Evolutionary conservation across 768 basidiomycete species (phyloP), one percentile per base, ranked within the genome.

Genomic region (Lentinula boryana): DNA sequence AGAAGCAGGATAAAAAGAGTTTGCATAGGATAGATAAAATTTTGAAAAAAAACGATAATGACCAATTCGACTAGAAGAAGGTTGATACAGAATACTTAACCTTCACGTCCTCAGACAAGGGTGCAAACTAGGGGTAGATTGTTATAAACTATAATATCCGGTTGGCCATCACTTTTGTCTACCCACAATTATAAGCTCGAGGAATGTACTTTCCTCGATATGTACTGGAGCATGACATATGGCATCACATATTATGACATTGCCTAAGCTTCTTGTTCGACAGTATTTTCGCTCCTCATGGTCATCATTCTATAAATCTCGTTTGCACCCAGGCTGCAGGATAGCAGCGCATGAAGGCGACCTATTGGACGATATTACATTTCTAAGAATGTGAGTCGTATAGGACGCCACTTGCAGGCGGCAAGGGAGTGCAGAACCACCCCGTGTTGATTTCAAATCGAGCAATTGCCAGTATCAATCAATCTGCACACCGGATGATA

Each of bases 111-210:
- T 27, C 27, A 27, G 27, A 2, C 27, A 27, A 27, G 27, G 27
- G 27, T 27, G 27, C 27, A 27, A 27, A 27, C 27, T 27, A 27
- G 27, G 3, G 27, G 3, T 27, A 23, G 23, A 23, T 23, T 23
- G 3, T 23, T 23, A 2, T 23, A 3, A 27, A 27, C 27, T 3
- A 27, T 27, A 27, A 18, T 43, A 16, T 43, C 15, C 41, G 16
- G 41, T 43, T n/a, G 5, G 10, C 10, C 15, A 16, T 43, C 41
- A 13, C 4, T 7, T 43, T 38, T 5, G 36, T 8, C 15, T 38
- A 58, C 21, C 33, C 60, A 15, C 43, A 43, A 33, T 27, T 41
- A 70, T 1, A 50, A 43, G 41, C n/a, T 43, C 41, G n/a, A 43
- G 41, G 46, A 48, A 48, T 48, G 21, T 12, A 48, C 6, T 23